Conservation (phyloP, 306 rosid genomes). For the Quillaja saponaria region DNA sequence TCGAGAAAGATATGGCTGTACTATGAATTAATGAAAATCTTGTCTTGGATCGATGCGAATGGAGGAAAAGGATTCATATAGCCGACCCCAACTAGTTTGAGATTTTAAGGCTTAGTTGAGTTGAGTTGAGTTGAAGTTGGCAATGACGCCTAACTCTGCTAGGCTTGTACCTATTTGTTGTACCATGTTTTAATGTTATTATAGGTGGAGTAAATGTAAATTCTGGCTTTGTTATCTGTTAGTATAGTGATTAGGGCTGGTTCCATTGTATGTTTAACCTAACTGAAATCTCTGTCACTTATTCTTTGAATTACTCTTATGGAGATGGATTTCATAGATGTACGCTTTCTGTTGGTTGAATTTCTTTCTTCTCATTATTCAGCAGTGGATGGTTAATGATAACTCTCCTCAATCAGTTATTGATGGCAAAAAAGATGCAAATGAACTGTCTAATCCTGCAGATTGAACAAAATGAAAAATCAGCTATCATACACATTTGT, state of each 20-base stretch:
- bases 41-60: too few species aligned
- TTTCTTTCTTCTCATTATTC: background rate
- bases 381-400: background rate
- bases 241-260: slow-evolving; percentile 28
- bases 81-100: too few species aligned
- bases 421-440: slow-evolving; percentile 27
- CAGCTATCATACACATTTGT: slow-evolving; percentile 30
- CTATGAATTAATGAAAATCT: too few species aligned
- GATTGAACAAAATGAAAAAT: slow-evolving; percentile 23
- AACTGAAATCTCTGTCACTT: slow-evolving; percentile 20
- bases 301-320: slow-evolving; percentile 29
- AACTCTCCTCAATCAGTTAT: slow-evolving; percentile 19
- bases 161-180: slow-evolving; percentile 15
- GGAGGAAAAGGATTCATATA: too few species aligned
- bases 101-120: too few species aligned
- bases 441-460: slow-evolving; percentile 35
- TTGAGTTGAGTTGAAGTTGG: slow-evolving; percentile 32
- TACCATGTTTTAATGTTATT: slow-evolving; percentile 27
- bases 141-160: slow-evolving; percentile 19
- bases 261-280: slow-evolving; percentile 27
- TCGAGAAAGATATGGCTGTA: too few species aligned
- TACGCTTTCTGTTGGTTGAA: background rate
- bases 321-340: slow-evolving; percentile 25
- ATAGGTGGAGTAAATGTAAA: slow-evolving; percentile 2
- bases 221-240: too few species aligned